Base-by-base conservation (phyloP, 1,284 basidiomycete species). In the Naganishia albida region DNA sequence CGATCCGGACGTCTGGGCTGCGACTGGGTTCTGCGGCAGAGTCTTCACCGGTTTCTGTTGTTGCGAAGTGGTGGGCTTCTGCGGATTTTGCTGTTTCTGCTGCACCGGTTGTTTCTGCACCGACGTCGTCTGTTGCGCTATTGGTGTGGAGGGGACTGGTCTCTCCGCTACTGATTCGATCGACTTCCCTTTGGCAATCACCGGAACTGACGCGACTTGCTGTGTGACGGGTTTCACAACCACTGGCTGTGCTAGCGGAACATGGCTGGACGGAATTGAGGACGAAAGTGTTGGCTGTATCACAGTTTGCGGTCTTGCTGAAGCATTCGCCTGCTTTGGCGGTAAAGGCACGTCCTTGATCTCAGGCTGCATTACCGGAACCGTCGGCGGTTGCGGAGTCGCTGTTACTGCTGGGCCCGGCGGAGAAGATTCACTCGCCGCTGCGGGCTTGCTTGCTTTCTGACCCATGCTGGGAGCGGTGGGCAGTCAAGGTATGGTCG, bases 381-480 rank as follows among this genome's bases (percentile, higher is more conserved):
- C 34, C 44, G 46, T 20, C 20, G 18, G 42, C 34, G 16, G 4
- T 1, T 7, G 18, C 34, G 12, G 28, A 20, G 51, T 0, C 34
- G 57, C 3, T 7, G 26, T 34, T 10, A n/a, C 12, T 25, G 43
- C 18, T 23, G 54, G 25, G 3, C n/a, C 15, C 54, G 56, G 18
- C 18, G 2, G n/a, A 30, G 18, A 12, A 1, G 16, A 7, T 23
- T 50, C 38, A 26, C 42, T 34, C 13, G 23, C 10, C 34, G 57
- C 20, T 1, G 23, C 20, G 23, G 57, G 57, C 26, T 50, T 49
- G 25, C 57, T 60, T 26, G 46, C 30, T 50, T 50, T 60, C 23
- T 60, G 57, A 50, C 57, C 57, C 57, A 60, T 60, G 30, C 30
- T 53, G 46, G 34, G 34, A 34, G n/a, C 34, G 34, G 10, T 4